Evolutionary conservation across 805 yeast species (phyloP).

Genomic region (Monosporozyma solicola): DNA sequence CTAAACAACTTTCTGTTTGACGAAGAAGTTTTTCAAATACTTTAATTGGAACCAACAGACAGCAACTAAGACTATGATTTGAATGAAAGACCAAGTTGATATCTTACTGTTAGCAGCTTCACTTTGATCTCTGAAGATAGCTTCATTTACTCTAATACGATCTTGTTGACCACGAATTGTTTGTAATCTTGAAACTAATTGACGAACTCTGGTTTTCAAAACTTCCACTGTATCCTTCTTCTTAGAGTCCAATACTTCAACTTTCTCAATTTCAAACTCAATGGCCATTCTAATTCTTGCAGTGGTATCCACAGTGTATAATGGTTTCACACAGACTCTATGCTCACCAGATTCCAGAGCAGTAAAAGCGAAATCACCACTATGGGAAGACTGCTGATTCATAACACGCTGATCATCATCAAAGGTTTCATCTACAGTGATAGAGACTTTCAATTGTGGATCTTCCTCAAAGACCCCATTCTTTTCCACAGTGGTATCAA

Average conservation of each 20-base stretch:
- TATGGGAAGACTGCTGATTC: slow-evolving; percentile 49
- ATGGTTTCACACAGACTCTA: slow-evolving; percentile 62
- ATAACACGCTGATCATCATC: slow-evolving; percentile 76
- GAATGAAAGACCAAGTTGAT: slow-evolving; percentile 64
- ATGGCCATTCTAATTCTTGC: slow-evolving; percentile 58
- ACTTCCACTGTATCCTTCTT: slow-evolving; percentile 44
- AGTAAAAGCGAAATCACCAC: slow-evolving; percentile 69
- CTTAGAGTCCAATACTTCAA: slow-evolving; percentile 54
- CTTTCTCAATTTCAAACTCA: slow-evolving; percentile 62
- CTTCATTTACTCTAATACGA: slow-evolving; percentile 59
- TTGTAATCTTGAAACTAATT: slow-evolving; percentile 47
- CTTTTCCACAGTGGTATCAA: slow-evolving; percentile 54
- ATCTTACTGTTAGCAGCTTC: slow-evolving; percentile 70
- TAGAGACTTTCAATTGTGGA: slow-evolving; percentile 44
- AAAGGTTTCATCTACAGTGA: slow-evolving; percentile 49
- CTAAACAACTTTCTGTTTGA: slow-evolving; percentile 74
- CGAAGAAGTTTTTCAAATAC: slow-evolving; percentile 72
- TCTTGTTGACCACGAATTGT: slow-evolving; percentile 59
- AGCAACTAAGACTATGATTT: slow-evolving; percentile 53
- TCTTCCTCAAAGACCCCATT: slow-evolving; percentile 43
- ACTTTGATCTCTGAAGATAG: slow-evolving; percentile 63
- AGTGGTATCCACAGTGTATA: slow-evolving; percentile 32
- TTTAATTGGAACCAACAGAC: slow-evolving; percentile 71
- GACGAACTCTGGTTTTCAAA: slow-evolving; percentile 48
- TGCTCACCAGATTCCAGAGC: slow-evolving; percentile 83